Percentiles rank a stretch among this genome's conserved stretches.
Conservation (phyloP, 768 basidiomycete genomes). For the Mycena leptocephala region DNA sequence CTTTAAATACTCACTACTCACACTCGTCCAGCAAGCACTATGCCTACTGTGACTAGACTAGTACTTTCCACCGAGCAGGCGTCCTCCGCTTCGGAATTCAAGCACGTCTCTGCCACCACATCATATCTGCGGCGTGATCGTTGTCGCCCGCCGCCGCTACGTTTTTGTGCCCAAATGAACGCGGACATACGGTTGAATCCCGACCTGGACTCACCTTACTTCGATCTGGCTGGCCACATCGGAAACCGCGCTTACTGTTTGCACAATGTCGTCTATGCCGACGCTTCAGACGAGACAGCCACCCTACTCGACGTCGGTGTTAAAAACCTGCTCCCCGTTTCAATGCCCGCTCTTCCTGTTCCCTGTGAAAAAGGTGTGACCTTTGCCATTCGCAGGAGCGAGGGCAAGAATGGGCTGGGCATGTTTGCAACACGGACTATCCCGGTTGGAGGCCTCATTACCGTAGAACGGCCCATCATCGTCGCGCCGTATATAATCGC, state of each 20-base stretch:
- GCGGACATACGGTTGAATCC: conserved; percentile 40
- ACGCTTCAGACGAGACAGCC: conserved; percentile 37
- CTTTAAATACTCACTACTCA: neutral
- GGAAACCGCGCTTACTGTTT: conserved; percentile 43
- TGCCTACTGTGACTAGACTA: neutral
- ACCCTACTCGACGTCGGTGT: conserved; percentile 51
- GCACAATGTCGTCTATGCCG: conserved; percentile 36
- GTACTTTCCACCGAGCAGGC: neutral
- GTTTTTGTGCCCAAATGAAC: conserved; percentile 39
- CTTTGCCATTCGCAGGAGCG: conserved; percentile 27
- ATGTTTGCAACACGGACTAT: conserved; percentile 46
- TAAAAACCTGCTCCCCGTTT: conserved; percentile 41
- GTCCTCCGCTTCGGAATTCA: neutral
- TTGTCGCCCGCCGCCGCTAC: conserved; percentile 24
- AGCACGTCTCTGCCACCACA: neutral
- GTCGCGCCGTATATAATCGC: conserved; percentile 55
- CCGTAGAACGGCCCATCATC: conserved; percentile 56
- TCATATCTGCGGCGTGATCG: neutral
- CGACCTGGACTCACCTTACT: conserved; percentile 39
- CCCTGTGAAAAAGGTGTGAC: neutral
- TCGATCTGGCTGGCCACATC: conserved; percentile 46
- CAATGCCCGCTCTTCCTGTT: neutral
- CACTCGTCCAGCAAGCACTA: neutral
- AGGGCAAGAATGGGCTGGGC: conserved; percentile 42
- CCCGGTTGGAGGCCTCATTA: conserved; percentile 37